A percentile compares a stretch with the other conserved stretches of the same genome.
phyloP scores from a whole-genome alignment of 2,329 filamentous ascomycete species.

The Simplicillium sp. region DNA sequence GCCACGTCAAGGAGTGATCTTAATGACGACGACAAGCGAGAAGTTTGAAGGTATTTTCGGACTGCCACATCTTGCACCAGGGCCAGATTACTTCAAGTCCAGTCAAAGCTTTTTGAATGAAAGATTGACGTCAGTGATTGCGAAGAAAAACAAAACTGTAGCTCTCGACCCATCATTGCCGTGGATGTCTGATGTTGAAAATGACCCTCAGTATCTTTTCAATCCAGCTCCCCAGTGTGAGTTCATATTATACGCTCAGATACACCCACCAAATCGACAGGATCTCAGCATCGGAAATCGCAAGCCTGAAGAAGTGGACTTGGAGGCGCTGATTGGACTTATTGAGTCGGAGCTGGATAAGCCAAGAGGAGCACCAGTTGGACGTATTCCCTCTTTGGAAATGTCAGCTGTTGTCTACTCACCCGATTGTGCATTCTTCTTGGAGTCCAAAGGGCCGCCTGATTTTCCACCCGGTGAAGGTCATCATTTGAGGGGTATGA shows the following conservation, averaged over 20 bases:
- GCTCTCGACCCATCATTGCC: constrained; percentile 54
- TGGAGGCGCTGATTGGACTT: constrained; percentile 33
- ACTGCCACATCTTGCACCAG: constrained; percentile 70
- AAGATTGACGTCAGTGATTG: constrained; percentile 59
- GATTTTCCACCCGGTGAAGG: constrained; percentile 39
- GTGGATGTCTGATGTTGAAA: constrained; percentile 65
- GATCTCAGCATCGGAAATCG: constrained; percentile 21
- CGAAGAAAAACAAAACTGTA: constrained; percentile 49
- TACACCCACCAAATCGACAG: constrained; percentile 44
- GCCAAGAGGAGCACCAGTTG: constrained; percentile 49
- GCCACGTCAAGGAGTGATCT: constrained; percentile 65
- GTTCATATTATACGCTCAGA: constrained; percentile 76
- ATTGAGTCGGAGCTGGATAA: constrained; percentile 55
- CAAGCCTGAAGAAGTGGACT: constrained; percentile 20
- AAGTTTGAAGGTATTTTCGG: constrained; percentile 91
- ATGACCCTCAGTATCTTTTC: constrained; percentile 44
- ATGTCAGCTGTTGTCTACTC: constrained; percentile 58
- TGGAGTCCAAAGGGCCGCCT: constrained; percentile 56
- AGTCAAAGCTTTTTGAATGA: constrained; percentile 60
- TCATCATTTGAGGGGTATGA: constrained; percentile 49
- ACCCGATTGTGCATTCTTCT: constrained; percentile 57
- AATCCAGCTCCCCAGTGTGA: constrained; percentile 71
- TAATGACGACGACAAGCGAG: constrained; percentile 84
- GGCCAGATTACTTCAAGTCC: constrained; percentile 44
- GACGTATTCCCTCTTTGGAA: constrained; percentile 43